Base-by-base conservation (phyloP, 2,329 filamentous ascomycete species). In the Epichloe hybrida region DNA sequence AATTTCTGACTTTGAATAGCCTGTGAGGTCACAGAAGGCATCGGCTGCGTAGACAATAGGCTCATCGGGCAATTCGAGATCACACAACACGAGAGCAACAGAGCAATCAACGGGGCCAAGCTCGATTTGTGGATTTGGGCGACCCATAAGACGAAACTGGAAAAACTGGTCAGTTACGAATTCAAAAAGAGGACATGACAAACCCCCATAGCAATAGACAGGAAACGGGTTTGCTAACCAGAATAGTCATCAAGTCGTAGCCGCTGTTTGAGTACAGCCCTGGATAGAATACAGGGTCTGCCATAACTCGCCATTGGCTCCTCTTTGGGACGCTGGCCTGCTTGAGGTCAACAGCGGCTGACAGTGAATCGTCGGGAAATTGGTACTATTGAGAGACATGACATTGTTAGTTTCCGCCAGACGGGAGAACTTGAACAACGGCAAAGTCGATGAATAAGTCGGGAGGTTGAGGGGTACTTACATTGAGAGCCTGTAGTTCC, bases 31-130 rank as follows among this genome's bases (percentile, higher is more conserved):
- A 58, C 81, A 77, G 63, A 94, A 95, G 34, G 86, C 78, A 5
- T 90, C 85, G 1, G 87, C 91, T 56, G 82, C 87, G 62, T 94
- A 95, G 8, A 94, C 79, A 53, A 95, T 88, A 3, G 89, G 88
- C 34, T 75, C 72, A 64, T 94, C 88, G 31, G 84, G 77, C 57
- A 79, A 76, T 41, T 77, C 74, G 35, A 89, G 80, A 64, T 94
- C 87, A 66, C 87, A 93, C 40, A 95, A 76, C 17, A 91, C 78
- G 55, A 95, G 82, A 2, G 88, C 84, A 61, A 88, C 93, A 2
- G 88, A 93, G 57, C 87, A 74, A 65, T 95, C 89, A 36, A 95
- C 82, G 0, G 86, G 78, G 6, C 88, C 89, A 41, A 95, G 82
- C 46, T 88, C 78, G 58, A 95, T 81, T 57, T 84, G 75, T 1